A percentile compares a stretch with the other conserved stretches of the same genome.
Evolutionary conservation across 108 stramenopile genomes (phyloP).

Genomic region (Skeletonema tropicum): DNA sequence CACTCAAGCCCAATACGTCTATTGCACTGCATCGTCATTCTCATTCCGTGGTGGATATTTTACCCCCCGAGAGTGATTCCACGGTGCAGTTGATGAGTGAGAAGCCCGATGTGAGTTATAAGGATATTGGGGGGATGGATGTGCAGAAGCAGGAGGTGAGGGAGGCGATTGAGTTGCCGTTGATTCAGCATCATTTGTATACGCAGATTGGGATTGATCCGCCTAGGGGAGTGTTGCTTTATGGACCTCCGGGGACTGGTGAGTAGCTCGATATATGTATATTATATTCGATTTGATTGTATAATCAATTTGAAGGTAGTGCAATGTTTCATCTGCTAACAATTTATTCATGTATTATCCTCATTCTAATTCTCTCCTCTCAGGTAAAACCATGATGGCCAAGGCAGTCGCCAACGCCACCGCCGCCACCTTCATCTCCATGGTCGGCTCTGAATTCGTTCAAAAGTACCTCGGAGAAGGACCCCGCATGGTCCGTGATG

Average conservation of each 20-base stretch:
- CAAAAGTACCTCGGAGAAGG: conserved; percentile 99
- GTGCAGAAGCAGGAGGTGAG: conserved; percentile 98
- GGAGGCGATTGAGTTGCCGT: conserved; percentile 98
- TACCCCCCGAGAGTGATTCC: conserved; percentile 98
- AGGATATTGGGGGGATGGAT: conserved; percentile 99
- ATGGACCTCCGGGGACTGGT: conserved; percentile 76
- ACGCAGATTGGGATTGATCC: conserved; percentile 99
- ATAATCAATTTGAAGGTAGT: no score
- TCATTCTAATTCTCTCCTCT: conserved; percentile 31
- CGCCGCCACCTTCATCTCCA: conserved; percentile 96
- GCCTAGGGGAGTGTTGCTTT: conserved; percentile 97
- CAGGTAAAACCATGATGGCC: conserved; percentile 99
- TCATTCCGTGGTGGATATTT: conserved; percentile 97
- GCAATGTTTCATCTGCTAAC: not conserved
- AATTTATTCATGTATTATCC: not conserved
- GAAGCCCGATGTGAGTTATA: conserved; percentile 97
- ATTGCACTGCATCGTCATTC: conserved; percentile 98
- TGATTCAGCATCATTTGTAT: conserved; percentile 98
- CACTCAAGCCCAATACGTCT: conserved; percentile 96
- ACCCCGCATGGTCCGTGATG: conserved; percentile 99
- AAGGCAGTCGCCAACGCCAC: conserved; percentile 99
- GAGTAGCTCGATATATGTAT: conserved; percentile 23
- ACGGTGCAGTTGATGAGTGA: conserved; percentile 99
- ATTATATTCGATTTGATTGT: not conserved
- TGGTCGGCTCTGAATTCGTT: conserved; percentile 99